phyloP scores from a whole-genome alignment of 1,284 basidiomycete species.

The Naganishia cerealis region DNA sequence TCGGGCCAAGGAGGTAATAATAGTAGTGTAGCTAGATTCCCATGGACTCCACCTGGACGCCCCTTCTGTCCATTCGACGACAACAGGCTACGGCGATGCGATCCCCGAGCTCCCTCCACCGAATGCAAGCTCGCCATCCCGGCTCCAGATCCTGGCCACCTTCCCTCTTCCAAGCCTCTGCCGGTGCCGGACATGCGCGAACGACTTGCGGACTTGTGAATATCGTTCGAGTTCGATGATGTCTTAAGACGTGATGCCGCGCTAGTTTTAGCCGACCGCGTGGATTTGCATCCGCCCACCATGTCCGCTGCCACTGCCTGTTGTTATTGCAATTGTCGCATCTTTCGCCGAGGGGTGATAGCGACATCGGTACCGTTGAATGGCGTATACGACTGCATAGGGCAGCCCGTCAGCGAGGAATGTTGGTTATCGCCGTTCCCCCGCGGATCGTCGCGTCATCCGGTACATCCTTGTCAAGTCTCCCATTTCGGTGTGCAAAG shows the following conservation, averaged over 20 bases:
- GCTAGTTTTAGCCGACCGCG: not conserved
- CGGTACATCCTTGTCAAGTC: no score
- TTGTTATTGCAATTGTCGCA: not conserved
- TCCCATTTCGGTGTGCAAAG: no score
- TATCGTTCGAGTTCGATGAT: slow-evolving; percentile 5
- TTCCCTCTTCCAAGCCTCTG: not conserved
- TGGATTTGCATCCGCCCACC: slow-evolving; percentile 11
- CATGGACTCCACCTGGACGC: no score
- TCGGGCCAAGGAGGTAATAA: not conserved
- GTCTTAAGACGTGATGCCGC: slow-evolving; percentile 22
- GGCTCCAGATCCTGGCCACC: not conserved
- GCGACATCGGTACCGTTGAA: not conserved
- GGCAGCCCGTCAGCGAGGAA: no score
- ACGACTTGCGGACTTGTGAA: slow-evolving; percentile 2
- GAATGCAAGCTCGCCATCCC: slow-evolving; percentile 2
- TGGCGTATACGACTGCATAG: not conserved
- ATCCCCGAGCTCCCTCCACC: not conserved
- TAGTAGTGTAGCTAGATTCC: not conserved
- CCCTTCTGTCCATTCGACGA: no score
- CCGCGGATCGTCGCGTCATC: no score
- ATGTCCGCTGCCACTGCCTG: not conserved
- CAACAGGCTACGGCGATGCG: not conserved
- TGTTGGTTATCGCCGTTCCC: no score
- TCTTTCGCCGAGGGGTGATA: not conserved
- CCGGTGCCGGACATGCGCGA: not conserved